These are phyloP conservation scores for Laburnicola sp. DNA, from an alignment of 2,329 filamentous ascomycete species.

Conservation along the genomic window DNA sequence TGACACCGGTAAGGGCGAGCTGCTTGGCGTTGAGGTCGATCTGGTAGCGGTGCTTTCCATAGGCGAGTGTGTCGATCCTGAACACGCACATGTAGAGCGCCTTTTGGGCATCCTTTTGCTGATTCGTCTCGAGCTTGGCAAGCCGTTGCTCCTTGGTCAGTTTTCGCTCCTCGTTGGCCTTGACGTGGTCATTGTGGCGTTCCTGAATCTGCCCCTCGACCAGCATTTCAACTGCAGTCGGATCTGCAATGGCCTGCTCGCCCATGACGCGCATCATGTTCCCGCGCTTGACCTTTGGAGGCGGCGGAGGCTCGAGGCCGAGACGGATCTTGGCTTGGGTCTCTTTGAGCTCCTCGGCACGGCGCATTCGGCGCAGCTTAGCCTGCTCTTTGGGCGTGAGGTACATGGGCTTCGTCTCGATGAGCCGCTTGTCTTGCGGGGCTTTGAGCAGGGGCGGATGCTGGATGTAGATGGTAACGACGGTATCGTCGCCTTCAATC, in stretches of 20 bases:
- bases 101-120: slow-evolving; percentile 84
- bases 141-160: slow-evolving; percentile 84
- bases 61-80: slow-evolving; percentile 84
- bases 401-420: slow-evolving; percentile 84
- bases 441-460: slow-evolving; percentile 90
- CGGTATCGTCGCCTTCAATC: slow-evolving; percentile 75
- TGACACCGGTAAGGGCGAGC: slow-evolving; percentile 82
- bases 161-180: slow-evolving; percentile 80
- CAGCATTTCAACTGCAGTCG: slow-evolving; percentile 91
- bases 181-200: slow-evolving; percentile 75
- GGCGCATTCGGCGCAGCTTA: slow-evolving; percentile 84
- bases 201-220: slow-evolving; percentile 93
- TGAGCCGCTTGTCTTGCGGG: slow-evolving; percentile 81
- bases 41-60: slow-evolving; percentile 91
- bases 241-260: slow-evolving; percentile 90
- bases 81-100: slow-evolving; percentile 87
- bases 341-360: slow-evolving; percentile 93
- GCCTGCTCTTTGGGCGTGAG: slow-evolving; percentile 88
- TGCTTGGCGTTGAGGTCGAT: slow-evolving; percentile 92
- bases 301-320: slow-evolving; percentile 83
- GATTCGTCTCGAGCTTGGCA: slow-evolving; percentile 80
- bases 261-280: slow-evolving; percentile 98
- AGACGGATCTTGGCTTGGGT: slow-evolving; percentile 94
- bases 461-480: slow-evolving; percentile 88
- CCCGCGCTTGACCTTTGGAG: slow-evolving; percentile 94